phyloP scores from a whole-genome alignment of 768 basidiomycete species.

The Baorangia bicolor region DNA sequence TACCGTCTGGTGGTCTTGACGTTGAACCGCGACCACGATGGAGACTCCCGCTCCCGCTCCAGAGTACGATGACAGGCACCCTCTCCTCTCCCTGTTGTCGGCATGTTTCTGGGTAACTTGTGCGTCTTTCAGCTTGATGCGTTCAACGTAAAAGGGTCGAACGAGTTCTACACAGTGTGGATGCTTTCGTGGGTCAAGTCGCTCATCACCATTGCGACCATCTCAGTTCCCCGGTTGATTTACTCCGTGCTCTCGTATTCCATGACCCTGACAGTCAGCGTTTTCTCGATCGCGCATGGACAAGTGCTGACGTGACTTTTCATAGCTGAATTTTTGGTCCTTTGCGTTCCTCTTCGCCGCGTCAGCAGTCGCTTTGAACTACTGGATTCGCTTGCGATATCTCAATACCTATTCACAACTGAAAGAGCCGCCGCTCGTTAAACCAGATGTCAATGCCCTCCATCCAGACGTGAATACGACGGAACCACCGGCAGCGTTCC shows the following conservation, averaged over 20 bases:
- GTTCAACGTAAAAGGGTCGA: background rate
- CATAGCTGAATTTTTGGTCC: conserved; percentile 87
- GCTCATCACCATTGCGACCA: conserved; percentile 76
- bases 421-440: conserved; percentile 78
- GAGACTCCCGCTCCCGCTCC: conserved; percentile 17
- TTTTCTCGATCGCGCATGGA: background rate
- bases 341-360: conserved; percentile 75
- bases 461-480: conserved; percentile 88
- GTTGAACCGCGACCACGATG: conserved; percentile 25
- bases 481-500: conserved; percentile 75
- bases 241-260: conserved; percentile 83
- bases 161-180: conserved; percentile 56
- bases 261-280: conserved; percentile 78
- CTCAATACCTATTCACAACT: conserved; percentile 73
- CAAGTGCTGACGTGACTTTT: conserved; percentile 9
- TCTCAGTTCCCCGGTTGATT: conserved; percentile 76
- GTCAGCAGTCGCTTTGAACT: conserved; percentile 67
- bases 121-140: conserved; percentile 40
- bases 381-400: conserved; percentile 82
- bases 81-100: conserved; percentile 71
- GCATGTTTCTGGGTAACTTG: conserved; percentile 84
- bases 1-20: background rate
- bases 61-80: conserved; percentile 51
- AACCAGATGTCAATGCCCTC: conserved; percentile 80
- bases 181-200: conserved; percentile 74